These are phyloP conservation scores for Claviceps purpurea DNA, from an alignment of 2,329 filamentous ascomycete genomes.

Conservation along the genomic window DNA sequence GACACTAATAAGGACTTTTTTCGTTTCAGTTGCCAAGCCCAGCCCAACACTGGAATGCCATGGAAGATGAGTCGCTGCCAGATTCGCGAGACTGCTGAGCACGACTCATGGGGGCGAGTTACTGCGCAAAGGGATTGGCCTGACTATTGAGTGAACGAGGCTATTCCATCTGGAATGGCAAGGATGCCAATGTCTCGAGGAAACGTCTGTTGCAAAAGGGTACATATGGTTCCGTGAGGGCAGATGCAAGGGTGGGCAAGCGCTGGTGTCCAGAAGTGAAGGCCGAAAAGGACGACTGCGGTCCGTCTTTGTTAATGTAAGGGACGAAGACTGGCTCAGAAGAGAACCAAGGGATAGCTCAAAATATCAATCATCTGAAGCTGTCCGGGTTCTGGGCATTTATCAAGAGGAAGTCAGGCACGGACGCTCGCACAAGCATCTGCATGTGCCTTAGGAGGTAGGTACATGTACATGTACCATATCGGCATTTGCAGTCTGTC, in stretches of 20 bases:
- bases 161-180: neutral
- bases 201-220: neutral
- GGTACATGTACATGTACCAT: no score
- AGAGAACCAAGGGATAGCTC: neutral
- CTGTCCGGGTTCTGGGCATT: neutral
- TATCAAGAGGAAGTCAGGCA: neutral
- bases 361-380: neutral
- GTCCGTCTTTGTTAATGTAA: neutral
- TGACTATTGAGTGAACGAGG: neutral
- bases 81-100: neutral
- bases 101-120: neutral
- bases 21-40: neutral
- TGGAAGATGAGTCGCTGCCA: neutral
- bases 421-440: neutral
- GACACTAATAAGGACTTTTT: neutral
- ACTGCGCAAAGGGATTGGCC: neutral
- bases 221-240: neutral
- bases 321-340: neutral
- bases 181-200: slow-evolving; percentile 1
- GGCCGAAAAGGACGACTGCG: neutral
- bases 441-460: no score
- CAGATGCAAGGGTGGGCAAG: neutral
- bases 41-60: slow-evolving; percentile 4
- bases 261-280: neutral
- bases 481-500: neutral